Evolutionary conservation across 2,329 filamentous ascomycete genomes (phyloP).

Genomic region (Xylariaceae sp.): DNA sequence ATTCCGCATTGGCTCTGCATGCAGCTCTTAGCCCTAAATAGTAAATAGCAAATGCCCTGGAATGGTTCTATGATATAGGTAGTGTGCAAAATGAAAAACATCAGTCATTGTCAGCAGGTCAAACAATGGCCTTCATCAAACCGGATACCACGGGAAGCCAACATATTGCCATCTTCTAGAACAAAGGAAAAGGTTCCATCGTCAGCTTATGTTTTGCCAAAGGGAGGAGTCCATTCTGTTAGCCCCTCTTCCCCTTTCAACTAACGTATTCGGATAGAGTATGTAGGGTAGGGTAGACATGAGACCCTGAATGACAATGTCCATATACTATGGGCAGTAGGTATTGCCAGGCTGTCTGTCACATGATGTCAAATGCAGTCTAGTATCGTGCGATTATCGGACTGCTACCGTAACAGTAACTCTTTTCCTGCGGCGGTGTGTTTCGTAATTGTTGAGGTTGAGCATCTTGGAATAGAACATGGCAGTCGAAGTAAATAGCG

Average conservation of each 20-base stretch:
- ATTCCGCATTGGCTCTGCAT: not conserved
- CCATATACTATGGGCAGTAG: slow-evolving; percentile 3
- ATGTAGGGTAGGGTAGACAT: too few relatives aligned
- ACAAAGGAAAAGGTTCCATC: not conserved
- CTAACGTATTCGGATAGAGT: too few relatives aligned
- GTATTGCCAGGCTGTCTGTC: too few relatives aligned
- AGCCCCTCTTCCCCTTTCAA: too few relatives aligned
- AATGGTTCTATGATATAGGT: not conserved
- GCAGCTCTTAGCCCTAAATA: not conserved
- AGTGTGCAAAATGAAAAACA: too few relatives aligned
- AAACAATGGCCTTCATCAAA: too few relatives aligned
- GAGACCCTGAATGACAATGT: too few relatives aligned
- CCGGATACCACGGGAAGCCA: not conserved
- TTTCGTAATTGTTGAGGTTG: slow-evolving; percentile 28
- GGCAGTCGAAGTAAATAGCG: not conserved
- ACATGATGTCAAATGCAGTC: slow-evolving; percentile 22
- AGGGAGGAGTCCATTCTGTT: too few relatives aligned
- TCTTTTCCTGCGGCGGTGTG: slow-evolving; percentile 20
- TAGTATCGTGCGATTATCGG: slow-evolving; percentile 24
- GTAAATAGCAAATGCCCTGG: not conserved
- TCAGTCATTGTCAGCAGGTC: too few relatives aligned
- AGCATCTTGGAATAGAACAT: not conserved
- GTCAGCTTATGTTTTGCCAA: too few relatives aligned
- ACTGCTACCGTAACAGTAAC: not conserved
- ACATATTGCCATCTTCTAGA: not conserved